Evolutionary conservation across 108 stramenopile genomes (phyloP).

Genomic region (Skeletonema grethae): DNA sequence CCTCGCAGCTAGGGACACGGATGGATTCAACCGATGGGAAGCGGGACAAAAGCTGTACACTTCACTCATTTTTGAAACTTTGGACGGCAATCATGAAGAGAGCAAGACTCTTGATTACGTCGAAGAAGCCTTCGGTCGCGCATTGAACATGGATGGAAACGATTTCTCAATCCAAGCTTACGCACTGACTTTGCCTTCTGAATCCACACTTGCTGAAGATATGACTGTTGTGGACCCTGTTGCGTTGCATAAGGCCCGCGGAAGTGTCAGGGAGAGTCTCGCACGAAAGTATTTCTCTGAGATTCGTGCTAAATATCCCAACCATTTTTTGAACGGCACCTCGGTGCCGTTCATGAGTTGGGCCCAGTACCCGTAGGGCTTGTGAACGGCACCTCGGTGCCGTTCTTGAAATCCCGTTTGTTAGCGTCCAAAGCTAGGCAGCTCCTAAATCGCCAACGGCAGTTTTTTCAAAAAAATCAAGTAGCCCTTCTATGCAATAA

Average conservation of each 20-base stretch:
- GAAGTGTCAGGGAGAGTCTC: slow-evolving; percentile 48
- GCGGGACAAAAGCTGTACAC: slow-evolving; percentile 61
- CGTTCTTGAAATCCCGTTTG: no score
- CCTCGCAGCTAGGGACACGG: slow-evolving; percentile 72
- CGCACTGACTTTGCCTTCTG: slow-evolving; percentile 59
- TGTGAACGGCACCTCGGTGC: no score
- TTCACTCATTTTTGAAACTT: slow-evolving; percentile 38
- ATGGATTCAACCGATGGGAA: slow-evolving; percentile 85
- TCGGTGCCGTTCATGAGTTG: no score
- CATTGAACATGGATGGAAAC: slow-evolving; percentile 24
- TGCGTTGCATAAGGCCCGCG: slow-evolving; percentile 48
- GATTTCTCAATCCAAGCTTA: slow-evolving; percentile 66
- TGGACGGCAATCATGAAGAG: slow-evolving; percentile 21
- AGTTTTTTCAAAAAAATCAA: no score
- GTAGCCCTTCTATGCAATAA: no score
- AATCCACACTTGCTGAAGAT: slow-evolving; percentile 56
- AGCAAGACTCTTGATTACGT: slow-evolving; percentile 39
- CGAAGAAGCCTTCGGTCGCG: slow-evolving; percentile 41
- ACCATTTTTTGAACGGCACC: no score
- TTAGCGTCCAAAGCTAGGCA: no score
- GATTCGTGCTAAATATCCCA: slow-evolving; percentile 46
- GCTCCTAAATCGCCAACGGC: no score
- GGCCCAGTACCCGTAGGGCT: no score
- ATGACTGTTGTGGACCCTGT: slow-evolving; percentile 57
- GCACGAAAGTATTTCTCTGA: slow-evolving; percentile 44